phyloP scores from a whole-genome alignment of 805 yeast species.

The Candida railenensis region DNA sequence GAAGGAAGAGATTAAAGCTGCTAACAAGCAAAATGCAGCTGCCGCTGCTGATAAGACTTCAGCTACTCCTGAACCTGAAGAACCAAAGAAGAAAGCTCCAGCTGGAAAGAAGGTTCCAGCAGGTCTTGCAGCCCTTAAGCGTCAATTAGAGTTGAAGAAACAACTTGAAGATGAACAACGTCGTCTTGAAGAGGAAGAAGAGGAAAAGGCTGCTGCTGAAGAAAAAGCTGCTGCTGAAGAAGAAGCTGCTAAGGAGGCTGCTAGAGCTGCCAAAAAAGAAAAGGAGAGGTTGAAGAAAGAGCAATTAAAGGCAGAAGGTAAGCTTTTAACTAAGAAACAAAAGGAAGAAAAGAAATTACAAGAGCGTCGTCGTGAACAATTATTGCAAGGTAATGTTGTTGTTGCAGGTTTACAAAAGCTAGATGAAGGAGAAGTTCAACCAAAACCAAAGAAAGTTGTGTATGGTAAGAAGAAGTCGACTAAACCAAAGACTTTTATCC shows the following conservation, averaged over 20 bases:
- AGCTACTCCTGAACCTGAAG: slow-evolving; percentile 34
- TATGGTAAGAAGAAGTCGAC: slow-evolving; percentile 70
- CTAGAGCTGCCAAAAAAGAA: slow-evolving; percentile 70
- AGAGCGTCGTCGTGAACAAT: slow-evolving; percentile 86
- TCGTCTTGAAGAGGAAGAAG: slow-evolving; percentile 70
- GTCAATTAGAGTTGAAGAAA: slow-evolving; percentile 84
- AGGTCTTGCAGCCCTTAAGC: slow-evolving; percentile 86
- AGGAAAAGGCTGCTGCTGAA: slow-evolving; percentile 47
- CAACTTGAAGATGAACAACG: slow-evolving; percentile 84
- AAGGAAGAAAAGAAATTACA: slow-evolving; percentile 83
- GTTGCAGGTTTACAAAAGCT: slow-evolving; percentile 67
- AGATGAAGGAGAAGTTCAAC: slow-evolving; percentile 20
- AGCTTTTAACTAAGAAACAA: slow-evolving; percentile 89
- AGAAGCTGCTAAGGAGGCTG: slow-evolving; percentile 64
- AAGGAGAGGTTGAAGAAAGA: slow-evolving; percentile 84
- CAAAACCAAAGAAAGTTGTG: slow-evolving; percentile 64
- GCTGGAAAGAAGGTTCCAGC: slow-evolving; percentile 80
- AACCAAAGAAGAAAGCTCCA: slow-evolving; percentile 37
- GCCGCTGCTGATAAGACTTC: slow-evolving; percentile 28
- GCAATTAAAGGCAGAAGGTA: slow-evolving; percentile 94
- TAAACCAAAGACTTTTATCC: slow-evolving; percentile 37
- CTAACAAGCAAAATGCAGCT: slow-evolving; percentile 44
- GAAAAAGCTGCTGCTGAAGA: slow-evolving; percentile 53
- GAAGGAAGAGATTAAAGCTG: slow-evolving; percentile 54
- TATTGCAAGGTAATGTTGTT: slow-evolving; percentile 68